Evolutionary conservation across 345 rosid genomes (phyloP).

Genomic region (Citrus sinensis): DNA sequence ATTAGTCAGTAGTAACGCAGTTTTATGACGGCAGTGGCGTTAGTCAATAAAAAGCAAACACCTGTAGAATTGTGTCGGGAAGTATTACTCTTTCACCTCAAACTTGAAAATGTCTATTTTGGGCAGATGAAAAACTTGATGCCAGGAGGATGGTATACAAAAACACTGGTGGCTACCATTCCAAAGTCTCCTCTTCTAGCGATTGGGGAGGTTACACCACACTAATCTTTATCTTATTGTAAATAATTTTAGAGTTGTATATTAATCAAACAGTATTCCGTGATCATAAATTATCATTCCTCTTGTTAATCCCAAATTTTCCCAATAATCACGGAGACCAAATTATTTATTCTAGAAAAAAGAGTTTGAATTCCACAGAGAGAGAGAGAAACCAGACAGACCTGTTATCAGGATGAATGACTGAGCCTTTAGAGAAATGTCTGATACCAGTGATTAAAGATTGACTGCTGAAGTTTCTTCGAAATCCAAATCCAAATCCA

Average conservation of each 20-base stretch:
- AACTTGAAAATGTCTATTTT: neutral
- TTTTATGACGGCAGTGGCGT: neutral
- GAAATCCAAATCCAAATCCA: slow-evolving; percentile 9
- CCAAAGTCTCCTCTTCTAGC: too few species aligned
- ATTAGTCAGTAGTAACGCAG: neutral
- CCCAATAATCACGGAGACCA: neutral
- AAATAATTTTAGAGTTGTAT: too few species aligned
- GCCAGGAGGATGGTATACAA: too few species aligned
- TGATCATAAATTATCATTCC: too few species aligned
- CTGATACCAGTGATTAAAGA: slow-evolving; percentile 45
- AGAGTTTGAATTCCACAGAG: neutral
- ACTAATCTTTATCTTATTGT: too few species aligned
- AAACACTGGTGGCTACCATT: too few species aligned
- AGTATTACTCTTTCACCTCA: neutral
- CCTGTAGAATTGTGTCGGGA: slow-evolving; percentile 6
- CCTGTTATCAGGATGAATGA: slow-evolving; percentile 85
- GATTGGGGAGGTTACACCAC: too few species aligned
- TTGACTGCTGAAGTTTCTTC: slow-evolving; percentile 36
- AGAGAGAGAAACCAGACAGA: slow-evolving; percentile 10
- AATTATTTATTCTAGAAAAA: neutral
- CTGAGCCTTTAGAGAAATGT: slow-evolving; percentile 47
- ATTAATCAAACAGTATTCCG: too few species aligned
- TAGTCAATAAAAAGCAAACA: neutral
- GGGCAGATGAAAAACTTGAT: neutral
- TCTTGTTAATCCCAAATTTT: too few species aligned